These are phyloP conservation scores for Tolypocladium cylindrosporum DNA, from an alignment of 2,329 filamentous ascomycete species.

Conservation along the genomic window DNA sequence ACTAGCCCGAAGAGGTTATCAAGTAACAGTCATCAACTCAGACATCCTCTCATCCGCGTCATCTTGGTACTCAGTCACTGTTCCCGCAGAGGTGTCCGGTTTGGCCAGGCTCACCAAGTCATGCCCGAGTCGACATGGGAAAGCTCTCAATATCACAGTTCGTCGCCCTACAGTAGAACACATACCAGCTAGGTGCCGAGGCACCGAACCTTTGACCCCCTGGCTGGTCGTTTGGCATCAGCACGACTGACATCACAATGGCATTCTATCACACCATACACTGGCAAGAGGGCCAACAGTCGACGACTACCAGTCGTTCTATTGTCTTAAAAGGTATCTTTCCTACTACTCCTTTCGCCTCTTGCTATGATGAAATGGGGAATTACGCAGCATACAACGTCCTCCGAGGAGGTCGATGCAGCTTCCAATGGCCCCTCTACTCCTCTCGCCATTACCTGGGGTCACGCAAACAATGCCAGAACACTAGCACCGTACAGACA, in stretches of 20 bases:
- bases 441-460: slow-evolving; percentile 1
- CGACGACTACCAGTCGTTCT: background rate
- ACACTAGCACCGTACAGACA: background rate
- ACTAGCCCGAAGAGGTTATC: background rate
- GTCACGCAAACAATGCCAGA: background rate
- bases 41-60: background rate
- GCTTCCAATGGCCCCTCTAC: slow-evolving; percentile 2
- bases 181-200: background rate
- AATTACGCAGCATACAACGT: slow-evolving; percentile 15
- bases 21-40: background rate
- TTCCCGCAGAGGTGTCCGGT: background rate
- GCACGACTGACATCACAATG: background rate
- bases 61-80: background rate
- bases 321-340: slow-evolving; percentile 5
- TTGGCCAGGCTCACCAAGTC: background rate
- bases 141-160: too few relatives aligned
- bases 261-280: background rate
- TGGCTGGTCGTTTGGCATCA: background rate
- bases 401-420: slow-evolving; percentile 9
- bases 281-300: background rate
- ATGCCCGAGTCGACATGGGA: too few relatives aligned
- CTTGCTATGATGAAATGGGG: slow-evolving; percentile 20
- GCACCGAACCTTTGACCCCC: background rate
- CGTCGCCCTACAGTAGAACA: background rate
- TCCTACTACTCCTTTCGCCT: slow-evolving; percentile 25